These are phyloP conservation scores for Ceratocystis colombiana DNA, from an alignment of 2,329 filamentous ascomycete species.

Conservation along the genomic window DNA sequence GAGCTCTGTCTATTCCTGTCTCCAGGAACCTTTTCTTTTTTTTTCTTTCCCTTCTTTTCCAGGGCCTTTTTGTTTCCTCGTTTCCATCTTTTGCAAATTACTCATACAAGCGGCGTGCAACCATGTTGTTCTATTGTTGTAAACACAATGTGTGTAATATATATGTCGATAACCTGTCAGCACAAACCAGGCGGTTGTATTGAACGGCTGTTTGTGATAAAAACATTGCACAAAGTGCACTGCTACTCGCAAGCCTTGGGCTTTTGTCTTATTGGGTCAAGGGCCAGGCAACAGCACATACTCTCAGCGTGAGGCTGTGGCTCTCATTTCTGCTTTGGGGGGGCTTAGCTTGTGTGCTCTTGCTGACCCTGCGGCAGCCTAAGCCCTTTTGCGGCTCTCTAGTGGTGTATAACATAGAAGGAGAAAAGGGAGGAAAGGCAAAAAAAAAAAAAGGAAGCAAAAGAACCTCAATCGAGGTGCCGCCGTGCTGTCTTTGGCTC, in stretches of 20 bases:
- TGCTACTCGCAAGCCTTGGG: neutral
- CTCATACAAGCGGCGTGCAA: slow-evolving; percentile 8
- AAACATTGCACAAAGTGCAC: neutral
- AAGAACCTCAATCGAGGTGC: neutral
- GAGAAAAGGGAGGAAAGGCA: neutral
- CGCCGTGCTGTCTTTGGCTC: neutral
- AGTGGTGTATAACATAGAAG: neutral
- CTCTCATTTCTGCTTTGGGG: neutral
- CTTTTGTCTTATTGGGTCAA: neutral
- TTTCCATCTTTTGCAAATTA: neutral
- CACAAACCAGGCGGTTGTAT: neutral
- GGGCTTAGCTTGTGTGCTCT: neutral
- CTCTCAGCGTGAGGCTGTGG: neutral
- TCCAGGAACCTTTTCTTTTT: too few relatives aligned
- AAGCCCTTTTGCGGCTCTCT: neutral
- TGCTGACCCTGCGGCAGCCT: neutral
- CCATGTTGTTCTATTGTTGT: neutral
- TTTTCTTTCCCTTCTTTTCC: neutral
- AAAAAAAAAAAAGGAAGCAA: neutral
- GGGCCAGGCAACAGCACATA: neutral
- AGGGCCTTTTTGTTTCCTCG: neutral
- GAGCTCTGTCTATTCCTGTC: too few relatives aligned
- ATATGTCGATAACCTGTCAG: too few relatives aligned
- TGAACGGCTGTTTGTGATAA: neutral
- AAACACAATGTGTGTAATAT: neutral